Evolutionary conservation across 2,329 filamentous ascomycete species (phyloP), one percentile per base, ranked within the genome.

Genomic region (Dactylellina parvicollis): DNA sequence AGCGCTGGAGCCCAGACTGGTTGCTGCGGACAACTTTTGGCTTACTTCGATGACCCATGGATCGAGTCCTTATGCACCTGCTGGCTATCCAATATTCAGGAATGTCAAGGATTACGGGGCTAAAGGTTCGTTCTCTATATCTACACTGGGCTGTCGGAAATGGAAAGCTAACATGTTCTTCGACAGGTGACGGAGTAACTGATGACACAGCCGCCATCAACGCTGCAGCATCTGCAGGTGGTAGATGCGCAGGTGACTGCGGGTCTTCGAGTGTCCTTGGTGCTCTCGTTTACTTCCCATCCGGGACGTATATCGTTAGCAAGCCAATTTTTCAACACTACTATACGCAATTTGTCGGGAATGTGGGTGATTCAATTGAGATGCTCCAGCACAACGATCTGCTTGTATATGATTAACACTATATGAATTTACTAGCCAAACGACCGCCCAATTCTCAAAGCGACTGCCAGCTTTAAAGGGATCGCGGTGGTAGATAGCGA

Each of bases 401-500:
- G 12, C 3, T n/a, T n/a, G 16, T 12, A 20, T 4, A 20, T 44
- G 22, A 22, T 12, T 44, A 44, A 44, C 22, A 93, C 12, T 92
- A 96, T 80, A 87, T 97, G 80, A 87, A 97, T 71, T 84, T 97
- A 38, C 66, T 92, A 98, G 82, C 88, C 89, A 50, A 79, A 86
- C 78, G 83, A 86, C 75, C 81, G 89, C 9, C 92, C 93, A 0
- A 89, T 88, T 0, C 84, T 96, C 81, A 92, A 93, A 83, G 89
- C 90, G 2, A 81, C 86, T 1, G 80, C 89, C 42, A 83, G 84
- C 77, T 98, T 98, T 79, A 84, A 2, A 93, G 93, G 56, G 52
- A 96, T 96, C 83, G 92, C 91, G 46, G 86, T 98, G 55, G 90
- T 98, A 76, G 93, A 97, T 79, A 85, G 91, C 91, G 1, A 98